Evolutionary conservation across 2,329 filamentous ascomycete species (phyloP), one percentile per base, ranked within the genome.

Genomic region (Penicillium capsulatum): DNA sequence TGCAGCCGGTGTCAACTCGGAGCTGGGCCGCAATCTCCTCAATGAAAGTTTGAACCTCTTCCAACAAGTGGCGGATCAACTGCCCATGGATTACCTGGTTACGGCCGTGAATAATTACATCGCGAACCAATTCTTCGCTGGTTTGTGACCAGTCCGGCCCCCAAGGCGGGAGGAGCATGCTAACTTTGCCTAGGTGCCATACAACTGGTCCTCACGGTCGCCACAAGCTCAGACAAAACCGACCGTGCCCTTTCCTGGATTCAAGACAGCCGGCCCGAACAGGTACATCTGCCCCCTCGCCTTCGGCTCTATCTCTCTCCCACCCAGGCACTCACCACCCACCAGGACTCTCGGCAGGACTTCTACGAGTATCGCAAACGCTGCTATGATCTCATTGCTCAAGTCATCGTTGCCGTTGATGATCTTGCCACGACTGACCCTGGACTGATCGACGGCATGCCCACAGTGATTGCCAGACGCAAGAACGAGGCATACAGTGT

Each of bases 1-100:
- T 2, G 90, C 96, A 61, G 80, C 86, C 33, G 80, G 81, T 7
- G 71, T 76, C 3, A 87, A 89, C 57, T 81, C 81, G 3, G 91
- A 90, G 52, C 74, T 80, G 36, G 86, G 85, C 4, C 81, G 90
- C 22, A 81, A 82, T 31, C 70, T 95, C 24, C 75, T 98, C 15
- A 90, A 90, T 53, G 91, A 97, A 63, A 96, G 90, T 65, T 67
- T 96, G 53, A 80, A 82, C 37, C 73, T 97, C 11, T 97, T 97
- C 64, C 79, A 90, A 61, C 84, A 90, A 58, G 92, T 98, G 7
- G 89, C 91, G 0, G 81, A 81, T 45, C 90, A 80, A 57, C 73
- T 98, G 36, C 84, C 85, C 2, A 83, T 81, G 63, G 81, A 86
- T 50, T 91, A 95, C 54, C 74, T 98, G 27, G 76, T 84, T 48